Evolutionary conservation across 2,329 filamentous ascomycete species (phyloP).

Genomic region (Colletotrichum tanaceti): DNA sequence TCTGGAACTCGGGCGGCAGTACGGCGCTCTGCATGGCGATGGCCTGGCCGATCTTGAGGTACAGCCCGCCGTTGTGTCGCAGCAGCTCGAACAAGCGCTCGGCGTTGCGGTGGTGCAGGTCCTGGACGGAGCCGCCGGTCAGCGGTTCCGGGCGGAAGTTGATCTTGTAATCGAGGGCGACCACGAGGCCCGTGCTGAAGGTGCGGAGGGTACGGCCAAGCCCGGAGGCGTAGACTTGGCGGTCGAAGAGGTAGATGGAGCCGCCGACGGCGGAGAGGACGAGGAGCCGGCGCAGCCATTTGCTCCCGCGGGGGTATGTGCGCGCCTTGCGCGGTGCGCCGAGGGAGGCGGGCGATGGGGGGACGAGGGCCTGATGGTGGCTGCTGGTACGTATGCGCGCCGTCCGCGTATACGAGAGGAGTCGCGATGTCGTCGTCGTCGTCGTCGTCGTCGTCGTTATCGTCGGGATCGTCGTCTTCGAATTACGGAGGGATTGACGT

Average conservation of each 20-base stretch:
- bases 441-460: constrained; percentile 1
- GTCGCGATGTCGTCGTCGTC: constrained; percentile 13
- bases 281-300: constrained; percentile 81
- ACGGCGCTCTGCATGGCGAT: constrained; percentile 98
- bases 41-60: constrained; percentile 97
- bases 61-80: constrained; percentile 88
- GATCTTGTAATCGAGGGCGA: constrained; percentile 94
- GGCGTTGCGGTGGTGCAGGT: constrained; percentile 86
- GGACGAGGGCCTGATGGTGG: constrained; percentile 74
- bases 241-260: constrained; percentile 75
- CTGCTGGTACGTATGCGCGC: constrained; percentile 40
- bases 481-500: constrained; percentile 19
- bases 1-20: constrained; percentile 92
- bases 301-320: constrained; percentile 75
- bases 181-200: constrained; percentile 80
- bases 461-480: too few relatives aligned
- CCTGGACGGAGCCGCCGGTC: constrained; percentile 77
- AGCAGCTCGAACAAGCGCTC: constrained; percentile 85
- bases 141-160: constrained; percentile 89
- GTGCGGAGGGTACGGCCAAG: constrained; percentile 83
- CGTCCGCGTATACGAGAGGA: constrained; percentile 2
- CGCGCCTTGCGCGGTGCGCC: constrained; percentile 78
- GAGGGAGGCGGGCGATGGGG: constrained; percentile 82
- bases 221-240: constrained; percentile 80
- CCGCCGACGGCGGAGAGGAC: constrained; percentile 71